Evolutionary conservation across 2,329 filamentous ascomycete genomes (phyloP), one percentile per base, ranked within the genome.

Genomic region (Biscogniauxia mediterranea): DNA sequence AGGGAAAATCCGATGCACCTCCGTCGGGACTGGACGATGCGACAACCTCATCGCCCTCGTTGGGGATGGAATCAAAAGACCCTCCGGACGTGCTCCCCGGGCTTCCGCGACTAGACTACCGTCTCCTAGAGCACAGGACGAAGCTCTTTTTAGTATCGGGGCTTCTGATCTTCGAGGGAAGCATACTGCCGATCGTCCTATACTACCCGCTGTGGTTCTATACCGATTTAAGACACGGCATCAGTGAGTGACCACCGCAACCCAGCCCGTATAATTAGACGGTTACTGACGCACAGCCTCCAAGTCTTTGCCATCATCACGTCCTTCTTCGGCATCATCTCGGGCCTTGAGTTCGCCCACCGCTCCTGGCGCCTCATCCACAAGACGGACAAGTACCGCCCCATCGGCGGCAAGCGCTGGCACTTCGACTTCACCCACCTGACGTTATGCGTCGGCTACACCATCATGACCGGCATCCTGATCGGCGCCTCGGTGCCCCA

Each of bases 321-420:
- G 0, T 80, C 81, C 42, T 82, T 84, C 63, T 85, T 82, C 76
- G 82, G 82, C 59, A 76, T 82, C 25, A 79, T 83, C n/a, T 83
- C 82, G 5, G 83, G 83, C 59, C 73, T 83, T 59, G 81, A 84
- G 65, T 83, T 83, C 60, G 81, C 73, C 25, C 72, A 83, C 54
- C 78, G 82, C 11, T 80, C 77, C 0, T 72, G 81, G 60, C 79
- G 82, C 17, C 74, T 84, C 56, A 78, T 83, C 56, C 77, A 78
- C 64, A 78, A 78, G 67, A 77, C 79, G 65, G 77, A 80, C 57
- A 80, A 77, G 56, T 84, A 81, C 69, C 78, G 81, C 1, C 82
- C 82, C 0, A 68, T 82, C n/a, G 80, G 80, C 32, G 79, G 78
- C 53, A 75, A 73, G 58, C 74, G 80, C 6, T 83, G 81, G 80